Conservation (phyloP, 1,284 basidiomycete species). For the Chalciporus piperatoides region DNA sequence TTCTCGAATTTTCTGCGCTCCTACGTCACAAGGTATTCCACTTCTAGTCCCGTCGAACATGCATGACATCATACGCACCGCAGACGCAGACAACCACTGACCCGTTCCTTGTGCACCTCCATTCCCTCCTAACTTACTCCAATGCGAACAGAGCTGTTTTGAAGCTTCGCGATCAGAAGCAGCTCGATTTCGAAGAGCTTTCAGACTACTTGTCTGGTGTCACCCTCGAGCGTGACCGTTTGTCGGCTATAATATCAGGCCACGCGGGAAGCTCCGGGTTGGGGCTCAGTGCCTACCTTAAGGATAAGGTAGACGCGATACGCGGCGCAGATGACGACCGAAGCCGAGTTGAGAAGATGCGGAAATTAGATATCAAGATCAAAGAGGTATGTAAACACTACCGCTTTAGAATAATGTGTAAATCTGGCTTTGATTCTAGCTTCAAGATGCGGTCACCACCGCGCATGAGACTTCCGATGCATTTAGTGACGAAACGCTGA, state of each 20-base stretch:
- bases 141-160: conserved; percentile 88
- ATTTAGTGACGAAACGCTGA: conserved; percentile 90
- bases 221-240: conserved; percentile 86
- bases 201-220: conserved; percentile 93
- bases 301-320: conserved; percentile 88
- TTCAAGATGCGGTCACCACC: conserved; percentile 93
- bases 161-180: conserved; percentile 95
- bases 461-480: conserved; percentile 95
- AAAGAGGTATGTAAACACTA: conserved; percentile 68
- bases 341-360: conserved; percentile 89
- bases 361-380: conserved; percentile 89
- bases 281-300: conserved; percentile 89
- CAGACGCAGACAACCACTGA: conserved; percentile 85
- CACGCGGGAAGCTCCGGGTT: conserved; percentile 77
- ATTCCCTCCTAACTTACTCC: conserved; percentile 86
- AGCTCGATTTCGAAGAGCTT: conserved; percentile 97
- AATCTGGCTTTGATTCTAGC: conserved; percentile 41
- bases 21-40: conserved; percentile 70
- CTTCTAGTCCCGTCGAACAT: not conserved
- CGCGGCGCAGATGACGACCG: conserved; percentile 93
- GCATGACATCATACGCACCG: conserved; percentile 5
- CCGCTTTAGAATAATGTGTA: not conserved
- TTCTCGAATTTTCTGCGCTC: conserved; percentile 88
- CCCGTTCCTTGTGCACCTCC: conserved; percentile 84
- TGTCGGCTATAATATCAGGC: conserved; percentile 80